Evolutionary conservation across 2,329 filamentous ascomycete genomes (phyloP), one percentile per base, ranked within the genome.

Genomic region (Neurospora sp.): DNA sequence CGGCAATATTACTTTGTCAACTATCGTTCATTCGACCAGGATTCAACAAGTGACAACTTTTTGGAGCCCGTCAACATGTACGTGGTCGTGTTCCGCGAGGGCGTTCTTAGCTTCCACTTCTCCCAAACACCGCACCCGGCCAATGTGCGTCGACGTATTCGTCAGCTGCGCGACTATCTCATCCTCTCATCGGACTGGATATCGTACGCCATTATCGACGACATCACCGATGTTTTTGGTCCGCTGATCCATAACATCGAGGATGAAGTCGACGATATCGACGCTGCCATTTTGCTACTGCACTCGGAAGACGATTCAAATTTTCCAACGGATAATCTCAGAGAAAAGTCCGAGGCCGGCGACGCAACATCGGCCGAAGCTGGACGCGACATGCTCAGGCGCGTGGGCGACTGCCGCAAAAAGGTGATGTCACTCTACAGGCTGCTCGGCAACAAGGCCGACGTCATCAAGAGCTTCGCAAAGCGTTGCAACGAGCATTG

Each of bases 1-100:
- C 90, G 93, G 40, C 92, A 97, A 78, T 99, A 99, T 82, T 99
- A 99, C 80, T 97, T 99, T 77, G 93, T 99, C 81, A 98, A 97
- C 79, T 99, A 99, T 80, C 91, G 96, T 17, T 96, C 93, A 0
- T 99, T 99, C 77, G 96, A 99, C 78, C 96, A 98, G 79, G 96
- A 99, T 77, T 89, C 89, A 72, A 91, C 90, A 75, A 97, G 90
- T 78, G 92, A 96, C 70, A 90, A 96, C 77, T 97, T 96, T 78
- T 86, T 99, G 66, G 93, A 98, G 76, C 95, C 96, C 0, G 92
- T 99, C 77, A 97, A 98, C 80, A 93, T 99, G 87, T 99, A 98
- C 77, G 91, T 97, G 42, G 91, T 98, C 9, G 96, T 99, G 10
- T 99, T 99, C 83, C 89, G 94, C 13, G 93, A 98, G 78, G 96